phyloP scores from a whole-genome alignment of 2,329 filamentous ascomycete species.

The Bipolaris victoriae region DNA sequence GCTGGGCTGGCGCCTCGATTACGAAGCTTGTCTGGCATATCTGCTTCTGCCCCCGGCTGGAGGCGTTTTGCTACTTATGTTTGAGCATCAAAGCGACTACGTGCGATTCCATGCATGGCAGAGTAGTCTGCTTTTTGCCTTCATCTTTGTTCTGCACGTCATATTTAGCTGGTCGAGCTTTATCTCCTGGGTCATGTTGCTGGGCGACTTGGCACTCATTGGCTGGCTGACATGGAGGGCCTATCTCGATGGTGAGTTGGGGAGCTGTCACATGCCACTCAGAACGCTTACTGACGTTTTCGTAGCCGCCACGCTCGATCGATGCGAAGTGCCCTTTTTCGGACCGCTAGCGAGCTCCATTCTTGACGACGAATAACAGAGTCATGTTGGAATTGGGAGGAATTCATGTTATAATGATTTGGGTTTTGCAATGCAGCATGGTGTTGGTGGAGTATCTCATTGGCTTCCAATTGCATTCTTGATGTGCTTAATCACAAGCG shows the following conservation, averaged over 20 bases:
- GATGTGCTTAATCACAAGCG: not conserved
- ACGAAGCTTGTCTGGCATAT: slow-evolving; percentile 91
- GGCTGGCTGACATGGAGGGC: slow-evolving; percentile 77
- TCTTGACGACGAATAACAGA: slow-evolving; percentile 76
- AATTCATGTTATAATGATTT: not conserved
- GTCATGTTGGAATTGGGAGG: not conserved
- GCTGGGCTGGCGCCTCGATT: slow-evolving; percentile 82
- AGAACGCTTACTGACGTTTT: slow-evolving; percentile 13
- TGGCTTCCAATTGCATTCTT: not conserved
- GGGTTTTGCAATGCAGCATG: slow-evolving; percentile 6
- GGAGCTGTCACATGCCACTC: not conserved
- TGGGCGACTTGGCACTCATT: slow-evolving; percentile 77
- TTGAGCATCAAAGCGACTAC: slow-evolving; percentile 96
- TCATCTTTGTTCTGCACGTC: slow-evolving; percentile 73
- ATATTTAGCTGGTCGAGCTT: slow-evolving; percentile 84
- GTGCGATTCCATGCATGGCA: slow-evolving; percentile 99
- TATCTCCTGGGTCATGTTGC: slow-evolving; percentile 81
- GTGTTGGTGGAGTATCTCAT: slow-evolving; percentile 19
- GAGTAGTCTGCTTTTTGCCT: slow-evolving; percentile 80
- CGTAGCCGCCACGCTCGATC: slow-evolving; percentile 64
- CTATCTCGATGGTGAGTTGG: slow-evolving; percentile 75
- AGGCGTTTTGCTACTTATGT: slow-evolving; percentile 79
- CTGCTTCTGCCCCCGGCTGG: slow-evolving; percentile 83
- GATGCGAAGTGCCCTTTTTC: slow-evolving; percentile 88
- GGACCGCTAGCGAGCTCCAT: slow-evolving; percentile 86